A percentile compares a stretch with the other conserved stretches of the same genome.
Conservation (phyloP, 495 filamentous ascomycete species). For the Hyaloscypha variabilis region DNA sequence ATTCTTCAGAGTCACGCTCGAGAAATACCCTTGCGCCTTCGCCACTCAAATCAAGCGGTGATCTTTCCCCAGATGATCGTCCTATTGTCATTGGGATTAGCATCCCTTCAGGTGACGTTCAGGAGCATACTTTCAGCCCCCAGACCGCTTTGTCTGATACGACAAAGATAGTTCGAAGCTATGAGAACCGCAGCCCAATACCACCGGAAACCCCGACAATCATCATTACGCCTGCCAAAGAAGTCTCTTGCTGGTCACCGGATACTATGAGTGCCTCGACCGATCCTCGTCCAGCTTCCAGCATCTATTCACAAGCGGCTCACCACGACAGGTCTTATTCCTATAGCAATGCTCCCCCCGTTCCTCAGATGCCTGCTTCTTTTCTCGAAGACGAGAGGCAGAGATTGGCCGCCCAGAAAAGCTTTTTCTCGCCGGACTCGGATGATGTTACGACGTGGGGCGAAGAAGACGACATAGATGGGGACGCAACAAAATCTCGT, state of each 20-base stretch:
- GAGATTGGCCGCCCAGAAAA: slow-evolving; percentile 28
- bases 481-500: slow-evolving; percentile 41
- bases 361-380: slow-evolving; percentile 27
- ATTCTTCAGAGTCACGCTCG: background rate
- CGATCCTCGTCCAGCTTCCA: slow-evolving; percentile 48
- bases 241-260: slow-evolving; percentile 65
- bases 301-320: slow-evolving; percentile 70
- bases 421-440: slow-evolving; percentile 33
- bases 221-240: slow-evolving; percentile 66
- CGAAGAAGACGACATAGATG: slow-evolving; percentile 23
- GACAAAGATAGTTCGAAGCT: slow-evolving; percentile 25
- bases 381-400: slow-evolving; percentile 28
- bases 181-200: slow-evolving; percentile 35
- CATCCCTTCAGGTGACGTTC: slow-evolving; percentile 62
- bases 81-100: slow-evolving; percentile 81
- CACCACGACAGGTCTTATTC: slow-evolving; percentile 28
- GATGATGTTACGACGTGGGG: slow-evolving; percentile 29
- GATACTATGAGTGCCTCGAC: slow-evolving; percentile 35
- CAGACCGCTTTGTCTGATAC: slow-evolving; percentile 45
- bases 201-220: slow-evolving; percentile 51
- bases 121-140: slow-evolving; percentile 50
- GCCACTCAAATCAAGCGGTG: slow-evolving; percentile 38
- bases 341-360: slow-evolving; percentile 23
- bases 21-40: slow-evolving; percentile 27
- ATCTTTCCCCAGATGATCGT: slow-evolving; percentile 74